Base-by-base conservation (phyloP, 73 alveolate genomes). In the Paramecium sonneborni region DNA sequence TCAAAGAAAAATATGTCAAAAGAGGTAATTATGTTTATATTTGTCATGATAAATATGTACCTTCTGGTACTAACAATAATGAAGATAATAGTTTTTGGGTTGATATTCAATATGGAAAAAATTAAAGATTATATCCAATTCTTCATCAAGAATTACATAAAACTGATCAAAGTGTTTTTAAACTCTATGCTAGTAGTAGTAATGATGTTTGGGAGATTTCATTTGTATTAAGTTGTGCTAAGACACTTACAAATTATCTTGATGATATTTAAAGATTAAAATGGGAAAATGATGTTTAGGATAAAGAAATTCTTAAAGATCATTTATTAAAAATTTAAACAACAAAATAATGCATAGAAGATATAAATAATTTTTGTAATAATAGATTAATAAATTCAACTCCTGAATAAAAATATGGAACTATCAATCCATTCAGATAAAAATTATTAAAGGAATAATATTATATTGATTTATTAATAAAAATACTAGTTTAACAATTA, bases 181-280 rank as follows among this genome's bases (percentile, higher is more conserved):
- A 88, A 48, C 35, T 88, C 3, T 88, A 69, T 88, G 76, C 70
- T 0, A 46, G 88, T 5, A 43, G 62, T n/a, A 82, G 87, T 44
- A 88, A 67, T 70, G 94, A 88, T 48, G 94, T 88, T 44, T 88
- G 94, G 94, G 94, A 88, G 34, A 88, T 88, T 12, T 48, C 79
- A 43, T 88, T 62, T 69, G 87, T 88, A 15, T 69, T 62, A 14
- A 69, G 91, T 70, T 62, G 91, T 6, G 74, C 62, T 32, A 88
- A 88, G 15, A 82, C 85, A 9, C 68, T 88, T 15, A 88, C 55
- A 26, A 88, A 88, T 32, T 70, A 69, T 26, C 57, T 88, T 24
- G 76, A 41, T 57, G 88, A 68, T 28, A 23, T 88, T 12, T 14
- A 32, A 39, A 88, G 70, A 43, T 70, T 76, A 23, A 48, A 88